Base-by-base conservation (phyloP, 768 basidiomycete genomes). In the Boletus sensibilis region DNA sequence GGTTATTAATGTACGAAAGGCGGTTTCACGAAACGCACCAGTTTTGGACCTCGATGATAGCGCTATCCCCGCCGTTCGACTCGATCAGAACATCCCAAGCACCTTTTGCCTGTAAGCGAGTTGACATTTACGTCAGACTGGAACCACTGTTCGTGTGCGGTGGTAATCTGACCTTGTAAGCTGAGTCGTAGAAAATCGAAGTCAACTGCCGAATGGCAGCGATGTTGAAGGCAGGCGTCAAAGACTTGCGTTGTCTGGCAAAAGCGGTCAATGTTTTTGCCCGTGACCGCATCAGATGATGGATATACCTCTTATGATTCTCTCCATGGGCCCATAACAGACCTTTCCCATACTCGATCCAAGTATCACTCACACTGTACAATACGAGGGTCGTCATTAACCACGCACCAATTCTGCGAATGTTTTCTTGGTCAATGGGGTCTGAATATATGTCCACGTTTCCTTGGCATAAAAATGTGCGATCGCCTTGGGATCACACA, bases 401-500 rank as follows among this genome's bases (percentile, higher is more conserved):
- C 1, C 11, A 48, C 65, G 29, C 31, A 67, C 65, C 0, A 10
- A 18, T 3, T 13, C 0, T 3, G 75, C 75, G 1, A 79, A 68
- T 25, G 74, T 65, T 1, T 61, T 34, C 42, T 65, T 75, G 4
- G 67, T 56, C 16, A 76, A 59, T 3, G 66, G 68, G 0, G 74
- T 75, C 35, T 77, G 78, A 1, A 76, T 65, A 58, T 85, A 85
- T 0, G 70, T 73, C 14, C 65, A 54, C 2, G 53, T 48, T 10
- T 66, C 61, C 3, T 60, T 60, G n/a, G 54, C 29, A 29, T 58
- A 45, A 4, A 51, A 56, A 35, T 65, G 61, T 10, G 64, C 41
- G 20, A 65, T 62, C 4, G 64, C 60, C 52, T 78, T 82, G 4
- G 77, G 77, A 58, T 82, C 82, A 42, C 73, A 71, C 18, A 69